Conservation (phyloP, 2,329 filamentous ascomycete species). For the Dactylonectria macrodidyma region DNA sequence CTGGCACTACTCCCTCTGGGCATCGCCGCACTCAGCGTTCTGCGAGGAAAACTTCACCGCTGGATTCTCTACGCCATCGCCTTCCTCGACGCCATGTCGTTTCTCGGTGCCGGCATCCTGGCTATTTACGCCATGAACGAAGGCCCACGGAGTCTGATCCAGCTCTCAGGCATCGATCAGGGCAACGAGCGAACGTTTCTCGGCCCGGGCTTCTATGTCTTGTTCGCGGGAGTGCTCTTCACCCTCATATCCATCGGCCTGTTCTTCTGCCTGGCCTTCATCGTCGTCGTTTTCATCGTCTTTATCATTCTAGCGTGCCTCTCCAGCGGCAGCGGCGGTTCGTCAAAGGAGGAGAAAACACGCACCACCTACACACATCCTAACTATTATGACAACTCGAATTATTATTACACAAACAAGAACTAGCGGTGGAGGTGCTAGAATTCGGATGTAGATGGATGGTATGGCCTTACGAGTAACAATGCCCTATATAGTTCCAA, state of each 20-base stretch:
- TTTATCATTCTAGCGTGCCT: constrained; percentile 27
- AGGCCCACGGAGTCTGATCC: constrained; percentile 33
- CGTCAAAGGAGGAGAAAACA: constrained; percentile 1
- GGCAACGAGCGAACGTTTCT: constrained; percentile 27
- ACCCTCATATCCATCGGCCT: constrained; percentile 35
- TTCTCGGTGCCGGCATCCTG: constrained; percentile 30
- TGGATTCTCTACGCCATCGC: constrained; percentile 34
- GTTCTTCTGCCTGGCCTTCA: constrained; percentile 31
- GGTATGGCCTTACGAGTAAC: background rate
- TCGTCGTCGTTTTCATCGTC: constrained; percentile 18
- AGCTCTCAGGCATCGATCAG: constrained; percentile 28
- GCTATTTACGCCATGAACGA: constrained; percentile 35
- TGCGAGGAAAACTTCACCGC: constrained; percentile 19
- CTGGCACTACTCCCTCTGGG: constrained; percentile 27
- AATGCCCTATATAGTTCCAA: background rate
- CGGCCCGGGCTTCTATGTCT: constrained; percentile 26
- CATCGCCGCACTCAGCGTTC: constrained; percentile 27
- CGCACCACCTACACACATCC: background rate
- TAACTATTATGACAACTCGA: background rate
- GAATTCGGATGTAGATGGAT: background rate
- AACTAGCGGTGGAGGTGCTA: background rate
- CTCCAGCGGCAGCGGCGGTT: constrained; percentile 2
- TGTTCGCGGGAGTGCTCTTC: constrained; percentile 34
- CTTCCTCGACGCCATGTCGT: constrained; percentile 22
- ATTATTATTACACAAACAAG: constrained; percentile 2